These are phyloP conservation scores for Arabis hirsuta DNA, from an alignment of 345 rosid genomes.

Conservation along the genomic window DNA sequence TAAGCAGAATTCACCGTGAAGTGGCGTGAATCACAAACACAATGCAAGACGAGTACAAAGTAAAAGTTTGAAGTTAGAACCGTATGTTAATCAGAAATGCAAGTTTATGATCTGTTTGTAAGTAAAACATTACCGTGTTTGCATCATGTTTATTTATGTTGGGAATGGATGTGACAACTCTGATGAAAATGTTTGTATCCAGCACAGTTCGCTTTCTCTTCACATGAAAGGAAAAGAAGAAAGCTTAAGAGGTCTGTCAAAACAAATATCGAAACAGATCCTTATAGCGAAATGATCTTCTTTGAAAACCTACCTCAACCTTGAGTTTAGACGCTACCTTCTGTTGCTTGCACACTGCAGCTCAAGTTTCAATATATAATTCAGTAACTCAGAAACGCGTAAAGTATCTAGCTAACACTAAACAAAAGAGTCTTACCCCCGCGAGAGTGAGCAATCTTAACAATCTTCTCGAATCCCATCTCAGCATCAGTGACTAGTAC, in stretches of 20 bases:
- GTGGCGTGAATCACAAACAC: not conserved
- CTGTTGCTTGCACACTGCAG: conserved; percentile 83
- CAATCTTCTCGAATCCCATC: conserved; percentile 97
- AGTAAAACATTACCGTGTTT: conserved; percentile 55
- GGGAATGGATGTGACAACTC: conserved; percentile 78
- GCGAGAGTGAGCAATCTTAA: conserved; percentile 82
- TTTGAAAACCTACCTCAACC: conserved; percentile 64
- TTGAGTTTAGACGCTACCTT: conserved; percentile 67
- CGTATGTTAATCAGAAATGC: not conserved
- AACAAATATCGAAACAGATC: conserved; percentile 2
- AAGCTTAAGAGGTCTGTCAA: conserved; percentile 3
- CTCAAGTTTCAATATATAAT: not conserved
- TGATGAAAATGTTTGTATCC: conserved; percentile 59
- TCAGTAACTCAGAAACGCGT: not conserved
- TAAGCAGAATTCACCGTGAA: conserved; percentile 7
- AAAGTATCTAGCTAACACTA: conserved; percentile 11
- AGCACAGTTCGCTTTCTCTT: conserved; percentile 74
- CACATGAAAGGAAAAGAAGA: conserved; percentile 33
- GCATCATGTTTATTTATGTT: conserved; percentile 88
- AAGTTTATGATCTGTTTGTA: conserved; percentile 9
- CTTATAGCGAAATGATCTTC: conserved; percentile 1
- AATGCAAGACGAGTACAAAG: conserved; percentile 2
- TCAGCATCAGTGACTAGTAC: conserved; percentile 77
- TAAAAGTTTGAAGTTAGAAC: not conserved
- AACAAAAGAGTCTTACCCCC: conserved; percentile 56